Base-by-base conservation (phyloP, 2,329 filamentous ascomycete genomes). In the Paecilomyces variotii region DNA sequence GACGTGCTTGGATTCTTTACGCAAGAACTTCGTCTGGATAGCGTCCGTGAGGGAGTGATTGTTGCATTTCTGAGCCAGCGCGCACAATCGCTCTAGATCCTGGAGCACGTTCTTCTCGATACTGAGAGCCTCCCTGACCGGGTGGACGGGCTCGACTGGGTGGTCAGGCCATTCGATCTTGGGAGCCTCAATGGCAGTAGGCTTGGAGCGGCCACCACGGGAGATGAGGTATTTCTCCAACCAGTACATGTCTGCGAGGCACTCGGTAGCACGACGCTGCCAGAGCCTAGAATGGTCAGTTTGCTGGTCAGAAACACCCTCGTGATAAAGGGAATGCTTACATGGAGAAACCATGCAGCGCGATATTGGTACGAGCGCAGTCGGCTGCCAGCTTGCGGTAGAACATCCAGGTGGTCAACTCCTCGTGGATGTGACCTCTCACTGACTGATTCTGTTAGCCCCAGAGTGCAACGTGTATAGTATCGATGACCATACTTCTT, bases 191-290 rank as follows among this genome's bases (percentile, higher is more conserved):
- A 67, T 67, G n/a, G 59, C 57, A 12, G 62, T 65, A 3, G 65
- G 65, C 57, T 65, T 65, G 45, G 49, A 62, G 14, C 63, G 57
- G 14, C 65, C 65, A 14, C 65, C 65, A 19, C 65, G 65, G n/a
- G 56, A 59, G 28, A 67, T 28, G 7, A 67, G 65, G 34, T 67
- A 67, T 32, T 60, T 62, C 55, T 67, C 65, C n/a, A 67, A 56
- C 65, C 65, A 67, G 53, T 56, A 32, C 53, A 61, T 59, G 53
- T 67, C 65, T 11, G 56, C 54, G 19, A 67, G 57, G 24, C 62
- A 67, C 50, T 67, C 65, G 19, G 51, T 54, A 14, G 65, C 65
- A 34, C 54, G 58, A 3, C 64, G 58, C 53, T 67, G 57, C 53
- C 59, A 67, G 2, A 67, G 62, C 58, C 65, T 67, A 19, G 24